A percentile compares a stretch with the other conserved stretches of the same genome.
phyloP scores from a whole-genome alignment of 177 flowering plant genomes.

The Tripterygium wilfordii region DNA sequence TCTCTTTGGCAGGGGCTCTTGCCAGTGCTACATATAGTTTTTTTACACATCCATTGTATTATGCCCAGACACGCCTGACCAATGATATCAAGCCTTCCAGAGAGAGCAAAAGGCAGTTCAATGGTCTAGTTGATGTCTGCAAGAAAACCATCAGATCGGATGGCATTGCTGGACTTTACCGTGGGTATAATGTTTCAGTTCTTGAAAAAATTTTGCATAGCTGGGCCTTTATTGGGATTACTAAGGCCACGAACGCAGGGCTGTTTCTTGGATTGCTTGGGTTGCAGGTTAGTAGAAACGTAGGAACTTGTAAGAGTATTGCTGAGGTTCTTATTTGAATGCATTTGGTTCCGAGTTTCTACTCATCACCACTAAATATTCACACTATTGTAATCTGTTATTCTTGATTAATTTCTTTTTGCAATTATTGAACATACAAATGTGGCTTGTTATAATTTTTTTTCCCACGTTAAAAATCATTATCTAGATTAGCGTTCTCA shows the following conservation, averaged over 20 bases:
- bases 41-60: conserved; percentile 74
- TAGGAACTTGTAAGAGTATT: too few relatives aligned
- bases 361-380: too few relatives aligned
- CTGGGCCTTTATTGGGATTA: conserved; percentile 83
- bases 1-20: conserved; percentile 82
- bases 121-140: conserved; percentile 81
- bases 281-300: conserved; percentile 60
- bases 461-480: too few relatives aligned
- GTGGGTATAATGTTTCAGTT: conserved; percentile 76
- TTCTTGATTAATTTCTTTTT: too few relatives aligned
- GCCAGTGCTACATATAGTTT: conserved; percentile 81
- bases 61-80: conserved; percentile 74
- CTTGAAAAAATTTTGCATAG: conserved; percentile 79
- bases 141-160: conserved; percentile 67
- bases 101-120: conserved; percentile 79
- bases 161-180: conserved; percentile 86
- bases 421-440: too few relatives aligned
- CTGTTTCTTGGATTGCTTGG: conserved; percentile 67
- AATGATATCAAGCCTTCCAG: conserved; percentile 76
- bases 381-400: too few relatives aligned
- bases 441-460: too few relatives aligned
- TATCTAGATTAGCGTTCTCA: too few relatives aligned
- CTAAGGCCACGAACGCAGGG: conserved; percentile 80
- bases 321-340: too few relatives aligned
- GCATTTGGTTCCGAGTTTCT: too few relatives aligned